These are phyloP conservation scores for Suillus alpinus DNA, from an alignment of 768 basidiomycete genomes.

Conservation along the genomic window DNA sequence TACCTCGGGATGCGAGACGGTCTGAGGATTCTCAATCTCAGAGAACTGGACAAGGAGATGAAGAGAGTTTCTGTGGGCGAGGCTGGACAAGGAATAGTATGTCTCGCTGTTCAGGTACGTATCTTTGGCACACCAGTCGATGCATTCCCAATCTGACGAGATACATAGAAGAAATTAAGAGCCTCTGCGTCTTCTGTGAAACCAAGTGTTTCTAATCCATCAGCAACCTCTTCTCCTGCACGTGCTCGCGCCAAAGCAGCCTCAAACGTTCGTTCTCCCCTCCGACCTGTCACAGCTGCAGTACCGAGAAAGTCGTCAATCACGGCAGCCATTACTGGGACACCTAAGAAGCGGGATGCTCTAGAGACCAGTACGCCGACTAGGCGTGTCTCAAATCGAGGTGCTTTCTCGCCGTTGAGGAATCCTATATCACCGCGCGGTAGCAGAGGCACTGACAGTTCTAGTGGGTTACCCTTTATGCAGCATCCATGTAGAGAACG, in stretches of 20 bases:
- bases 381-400: neutral
- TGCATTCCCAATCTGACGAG: neutral
- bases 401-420: slow-evolving; percentile 8
- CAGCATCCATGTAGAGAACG: neutral
- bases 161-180: slow-evolving; percentile 17
- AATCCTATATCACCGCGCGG: neutral
- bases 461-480: neutral
- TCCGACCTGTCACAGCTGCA: neutral
- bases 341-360: neutral
- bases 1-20: slow-evolving; percentile 66
- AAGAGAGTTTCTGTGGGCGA: slow-evolving; percentile 52
- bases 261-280: slow-evolving; percentile 1
- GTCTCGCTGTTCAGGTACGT: slow-evolving; percentile 57
- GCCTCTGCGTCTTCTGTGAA: neutral
- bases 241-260: slow-evolving; percentile 7
- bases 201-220: slow-evolving; percentile 7
- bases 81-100: slow-evolving; percentile 44
- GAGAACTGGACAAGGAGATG: slow-evolving; percentile 64
- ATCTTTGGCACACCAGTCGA: neutral
- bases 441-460: neutral
- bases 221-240: slow-evolving; percentile 10
- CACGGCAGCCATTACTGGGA: slow-evolving; percentile 6
- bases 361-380: neutral
- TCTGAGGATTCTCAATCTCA: slow-evolving; percentile 61
- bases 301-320: slow-evolving; percentile 11